These are phyloP conservation scores for Talaromyces trachyspermus DNA, from an alignment of 495 filamentous ascomycete genomes.

Conservation along the genomic window DNA sequence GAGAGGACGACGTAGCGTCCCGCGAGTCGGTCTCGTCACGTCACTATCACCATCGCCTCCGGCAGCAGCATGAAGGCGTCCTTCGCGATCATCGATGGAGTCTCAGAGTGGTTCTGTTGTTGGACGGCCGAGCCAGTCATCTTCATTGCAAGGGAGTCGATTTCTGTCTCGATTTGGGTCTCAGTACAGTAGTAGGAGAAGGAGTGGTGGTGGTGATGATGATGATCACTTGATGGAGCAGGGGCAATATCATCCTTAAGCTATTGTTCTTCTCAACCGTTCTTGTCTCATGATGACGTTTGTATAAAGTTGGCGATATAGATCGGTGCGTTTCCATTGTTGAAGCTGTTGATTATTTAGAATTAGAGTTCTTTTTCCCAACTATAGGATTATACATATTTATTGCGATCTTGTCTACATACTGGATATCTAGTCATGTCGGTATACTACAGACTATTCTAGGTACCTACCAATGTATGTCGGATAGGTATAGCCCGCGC, in stretches of 20 bases:
- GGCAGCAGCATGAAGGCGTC: background rate
- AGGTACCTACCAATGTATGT: too few relatives aligned
- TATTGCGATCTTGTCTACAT: too few relatives aligned
- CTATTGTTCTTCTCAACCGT: background rate
- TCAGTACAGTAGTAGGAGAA: conserved; percentile 2
- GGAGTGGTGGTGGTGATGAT: conserved; percentile 6
- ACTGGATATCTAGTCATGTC: too few relatives aligned
- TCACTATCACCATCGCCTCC: background rate
- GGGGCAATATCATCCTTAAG: background rate
- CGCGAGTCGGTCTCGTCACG: background rate
- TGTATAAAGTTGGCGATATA: too few relatives aligned
- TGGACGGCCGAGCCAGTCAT: conserved; percentile 7
- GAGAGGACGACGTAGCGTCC: conserved; percentile 33
- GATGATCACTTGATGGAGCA: conserved; percentile 8
- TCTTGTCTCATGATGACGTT: conserved; percentile 2
- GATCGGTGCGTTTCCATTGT: too few relatives aligned
- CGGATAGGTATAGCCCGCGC: too few relatives aligned
- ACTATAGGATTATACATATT: too few relatives aligned
- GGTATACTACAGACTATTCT: too few relatives aligned
- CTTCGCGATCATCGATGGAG: conserved; percentile 7
- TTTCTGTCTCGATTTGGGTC: conserved; percentile 4
- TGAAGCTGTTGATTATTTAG: too few relatives aligned
- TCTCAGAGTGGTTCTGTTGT: conserved; percentile 2
- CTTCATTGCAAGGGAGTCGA: background rate
- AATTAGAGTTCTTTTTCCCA: too few relatives aligned